Evolutionary conservation across 1,284 basidiomycete genomes (phyloP).

Genomic region (Cutaneotrichosporon dermatis): DNA sequence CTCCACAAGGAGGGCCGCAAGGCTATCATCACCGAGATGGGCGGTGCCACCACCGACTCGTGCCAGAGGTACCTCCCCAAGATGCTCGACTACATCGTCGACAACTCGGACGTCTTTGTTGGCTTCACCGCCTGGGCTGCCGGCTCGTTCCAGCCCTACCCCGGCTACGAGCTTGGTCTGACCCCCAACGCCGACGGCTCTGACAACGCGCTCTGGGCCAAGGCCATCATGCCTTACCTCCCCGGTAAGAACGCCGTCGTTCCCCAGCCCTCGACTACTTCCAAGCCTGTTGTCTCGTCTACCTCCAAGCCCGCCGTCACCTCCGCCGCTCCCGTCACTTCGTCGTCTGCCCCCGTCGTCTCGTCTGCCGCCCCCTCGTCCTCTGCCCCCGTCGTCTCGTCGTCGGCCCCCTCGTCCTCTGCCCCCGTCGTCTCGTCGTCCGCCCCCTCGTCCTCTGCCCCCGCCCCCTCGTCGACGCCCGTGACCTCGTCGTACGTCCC

Average conservation of each 20-base stretch:
- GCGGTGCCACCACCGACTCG: conserved; percentile 53
- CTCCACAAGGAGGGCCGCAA: conserved; percentile 55
- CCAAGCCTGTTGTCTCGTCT: neutral
- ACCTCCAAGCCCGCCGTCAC: neutral
- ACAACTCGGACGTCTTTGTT: conserved; percentile 51
- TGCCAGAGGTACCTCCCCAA: conserved; percentile 40
- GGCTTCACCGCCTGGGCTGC: conserved; percentile 57
- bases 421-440: neutral
- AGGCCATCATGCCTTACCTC: conserved; percentile 35
- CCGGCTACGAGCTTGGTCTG: conserved; percentile 31
- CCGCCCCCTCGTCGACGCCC: neutral
- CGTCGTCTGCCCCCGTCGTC: neutral
- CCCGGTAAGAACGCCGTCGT: conserved; percentile 19
- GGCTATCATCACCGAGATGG: conserved; percentile 59
- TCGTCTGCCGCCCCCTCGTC: neutral
- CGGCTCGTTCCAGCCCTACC: conserved; percentile 29
- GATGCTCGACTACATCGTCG: conserved; percentile 55
- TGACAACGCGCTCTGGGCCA: conserved; percentile 31
- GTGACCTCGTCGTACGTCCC: neutral
- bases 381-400: neutral
- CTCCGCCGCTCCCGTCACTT: neutral
- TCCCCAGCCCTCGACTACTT: neutral
- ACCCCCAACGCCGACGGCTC: conserved; percentile 26
- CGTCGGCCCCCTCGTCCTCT: conserved; percentile 1
- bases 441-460: neutral